Evolutionary conservation across 257 asterid species (phyloP).

Genomic region (Nicotiana otophora): DNA sequence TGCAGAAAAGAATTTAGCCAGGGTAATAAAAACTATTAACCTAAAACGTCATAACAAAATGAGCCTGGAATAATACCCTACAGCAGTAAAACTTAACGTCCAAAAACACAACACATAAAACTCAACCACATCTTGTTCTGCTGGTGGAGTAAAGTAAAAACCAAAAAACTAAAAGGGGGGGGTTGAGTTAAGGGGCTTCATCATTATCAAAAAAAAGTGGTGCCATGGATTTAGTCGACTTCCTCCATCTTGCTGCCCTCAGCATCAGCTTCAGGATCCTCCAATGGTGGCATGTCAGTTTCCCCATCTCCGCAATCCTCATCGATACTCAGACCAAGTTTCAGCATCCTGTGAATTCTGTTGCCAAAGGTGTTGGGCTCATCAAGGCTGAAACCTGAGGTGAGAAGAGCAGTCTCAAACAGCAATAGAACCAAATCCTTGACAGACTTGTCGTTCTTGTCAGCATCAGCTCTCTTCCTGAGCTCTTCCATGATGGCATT

Average conservation of each 20-base stretch:
- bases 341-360: conserved; percentile 70
- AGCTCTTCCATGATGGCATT: conserved; percentile 69
- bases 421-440: conserved; percentile 60
- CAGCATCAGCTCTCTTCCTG: conserved; percentile 69
- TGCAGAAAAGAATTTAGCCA: background rate
- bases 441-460: conserved; percentile 60
- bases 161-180: background rate
- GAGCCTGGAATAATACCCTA: background rate
- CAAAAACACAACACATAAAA: background rate
- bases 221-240: conserved; percentile 30
- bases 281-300: conserved; percentile 54
- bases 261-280: conserved; percentile 54
- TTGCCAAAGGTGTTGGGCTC: conserved; percentile 68
- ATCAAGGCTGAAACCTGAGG: conserved; percentile 67
- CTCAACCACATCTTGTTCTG: background rate
- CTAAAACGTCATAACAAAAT: background rate
- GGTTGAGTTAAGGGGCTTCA: background rate
- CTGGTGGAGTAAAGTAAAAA: background rate
- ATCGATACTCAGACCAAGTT: conserved; percentile 64
- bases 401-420: conserved; percentile 54
- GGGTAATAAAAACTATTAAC: background rate
- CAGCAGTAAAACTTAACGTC: background rate
- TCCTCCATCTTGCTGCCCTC: conserved; percentile 73
- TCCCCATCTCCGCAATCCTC: conserved; percentile 56
- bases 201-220: background rate